phyloP scores from a whole-genome alignment of 1,139 yeast species.

The Yamadazyma atmosphaerica region DNA sequence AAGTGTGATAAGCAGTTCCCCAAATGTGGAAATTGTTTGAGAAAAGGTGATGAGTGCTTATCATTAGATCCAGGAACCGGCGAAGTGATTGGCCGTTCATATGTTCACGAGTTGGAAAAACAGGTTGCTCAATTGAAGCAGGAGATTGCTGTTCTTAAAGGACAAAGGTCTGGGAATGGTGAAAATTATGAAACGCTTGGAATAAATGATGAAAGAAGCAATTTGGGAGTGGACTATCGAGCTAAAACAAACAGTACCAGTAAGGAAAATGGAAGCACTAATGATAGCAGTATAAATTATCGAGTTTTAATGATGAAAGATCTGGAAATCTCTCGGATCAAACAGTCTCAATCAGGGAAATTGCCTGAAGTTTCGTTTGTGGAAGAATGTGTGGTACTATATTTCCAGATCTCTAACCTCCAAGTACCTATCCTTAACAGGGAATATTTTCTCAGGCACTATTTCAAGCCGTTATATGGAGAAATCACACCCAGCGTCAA shows the following conservation, averaged over 20 bases:
- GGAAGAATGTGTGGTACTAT: constrained; percentile 58
- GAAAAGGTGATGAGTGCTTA: constrained; percentile 68
- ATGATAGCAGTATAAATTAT: constrained; percentile 4
- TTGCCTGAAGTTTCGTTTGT: constrained; percentile 73
- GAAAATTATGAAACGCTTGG: not conserved
- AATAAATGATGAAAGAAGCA: not conserved
- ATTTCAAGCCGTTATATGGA: constrained; percentile 79
- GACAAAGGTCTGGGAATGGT: not conserved
- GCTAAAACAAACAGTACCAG: constrained; percentile 3
- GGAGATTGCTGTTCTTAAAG: constrained; percentile 13
- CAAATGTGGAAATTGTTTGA: constrained; percentile 66
- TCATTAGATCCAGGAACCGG: constrained; percentile 87
- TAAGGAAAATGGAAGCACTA: constrained; percentile 5
- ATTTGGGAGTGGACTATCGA: constrained; percentile 3
- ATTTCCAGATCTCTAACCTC: constrained; percentile 73
- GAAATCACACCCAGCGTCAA: constrained; percentile 39
- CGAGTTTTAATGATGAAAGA: constrained; percentile 8
- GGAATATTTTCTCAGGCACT: constrained; percentile 61
- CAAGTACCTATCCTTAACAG: constrained; percentile 81
- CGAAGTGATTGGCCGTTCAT: constrained; percentile 76
- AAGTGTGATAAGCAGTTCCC: constrained; percentile 83
- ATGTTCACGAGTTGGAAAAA: constrained; percentile 55
- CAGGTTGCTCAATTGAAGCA: constrained; percentile 13
- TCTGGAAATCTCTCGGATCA: constrained; percentile 3
- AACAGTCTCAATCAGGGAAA: constrained; percentile 3